phyloP scores from a whole-genome alignment of 441 rosid genomes.

The Aleurites moluccanus region DNA sequence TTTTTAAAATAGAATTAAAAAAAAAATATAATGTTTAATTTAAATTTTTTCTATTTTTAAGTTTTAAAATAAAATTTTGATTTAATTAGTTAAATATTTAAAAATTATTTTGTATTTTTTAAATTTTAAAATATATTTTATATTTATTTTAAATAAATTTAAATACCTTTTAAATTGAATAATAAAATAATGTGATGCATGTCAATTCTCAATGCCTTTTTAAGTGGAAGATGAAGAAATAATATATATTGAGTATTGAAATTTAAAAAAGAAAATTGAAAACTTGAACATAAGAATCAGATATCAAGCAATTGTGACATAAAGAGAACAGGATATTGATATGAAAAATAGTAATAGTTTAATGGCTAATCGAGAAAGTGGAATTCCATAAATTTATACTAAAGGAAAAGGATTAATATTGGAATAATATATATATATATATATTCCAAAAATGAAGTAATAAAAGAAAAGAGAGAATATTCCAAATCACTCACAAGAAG shows the following conservation, averaged over 20 bases:
- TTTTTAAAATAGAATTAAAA: no score
- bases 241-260: conserved; percentile 12
- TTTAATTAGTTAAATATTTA: no score
- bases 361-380: conserved; percentile 13
- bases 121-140: no score
- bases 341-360: not conserved
- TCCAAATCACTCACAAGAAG: not conserved
- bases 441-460: not conserved
- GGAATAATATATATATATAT: not conserved
- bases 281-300: not conserved
- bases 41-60: no score
- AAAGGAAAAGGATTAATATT: not conserved
- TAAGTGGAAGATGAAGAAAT: conserved; percentile 25
- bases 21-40: no score
- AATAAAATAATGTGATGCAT: conserved; percentile 23
- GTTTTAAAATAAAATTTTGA: no score
- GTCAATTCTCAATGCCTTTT: conserved; percentile 26
- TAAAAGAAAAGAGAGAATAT: not conserved
- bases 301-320: not conserved
- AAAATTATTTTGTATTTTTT: no score
- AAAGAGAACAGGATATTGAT: not conserved
- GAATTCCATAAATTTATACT: not conserved
- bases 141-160: no score
- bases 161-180: no score
- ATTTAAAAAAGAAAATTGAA: not conserved